Conservation (phyloP, 23 red algal species). For the Cyanidiococcus yangmingshanensis region DNA sequence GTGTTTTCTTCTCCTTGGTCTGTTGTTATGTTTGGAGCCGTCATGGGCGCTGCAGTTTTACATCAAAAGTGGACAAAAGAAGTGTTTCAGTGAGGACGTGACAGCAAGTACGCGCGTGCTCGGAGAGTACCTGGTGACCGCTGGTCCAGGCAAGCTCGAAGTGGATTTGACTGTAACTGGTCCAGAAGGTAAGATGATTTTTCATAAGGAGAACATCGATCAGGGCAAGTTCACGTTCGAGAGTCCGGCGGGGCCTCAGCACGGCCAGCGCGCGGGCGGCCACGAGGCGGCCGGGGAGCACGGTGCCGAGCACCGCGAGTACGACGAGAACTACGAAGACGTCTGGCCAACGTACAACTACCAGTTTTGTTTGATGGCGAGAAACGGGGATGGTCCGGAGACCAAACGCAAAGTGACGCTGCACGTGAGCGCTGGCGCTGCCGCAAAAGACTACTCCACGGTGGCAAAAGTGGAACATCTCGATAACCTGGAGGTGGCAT, state of each 20-base stretch:
- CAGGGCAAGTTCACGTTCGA: conserved; percentile 26
- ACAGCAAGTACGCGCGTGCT: conserved; percentile 8
- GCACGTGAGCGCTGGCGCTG: conserved; percentile 15
- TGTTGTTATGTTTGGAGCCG: not conserved
- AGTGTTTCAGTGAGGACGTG: conserved; percentile 18
- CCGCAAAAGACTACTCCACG: conserved; percentile 29
- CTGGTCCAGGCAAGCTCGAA: not conserved
- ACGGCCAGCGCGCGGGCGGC: not conserved
- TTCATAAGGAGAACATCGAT: conserved; percentile 18
- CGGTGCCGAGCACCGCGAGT: not conserved
- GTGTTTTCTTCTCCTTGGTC: not conserved
- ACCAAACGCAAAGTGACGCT: conserved; percentile 24
- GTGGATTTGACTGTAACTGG: conserved; percentile 11
- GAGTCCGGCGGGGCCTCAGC: not conserved
- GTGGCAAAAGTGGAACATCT: conserved; percentile 35
- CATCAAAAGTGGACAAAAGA: conserved; percentile 4
- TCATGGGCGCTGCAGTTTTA: not conserved
- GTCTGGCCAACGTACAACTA: conserved; percentile 16
- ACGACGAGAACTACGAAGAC: conserved; percentile 19
- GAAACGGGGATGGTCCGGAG: not conserved
- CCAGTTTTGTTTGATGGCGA: not conserved
- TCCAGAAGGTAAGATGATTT: not conserved
- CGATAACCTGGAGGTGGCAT: conserved; percentile 23
- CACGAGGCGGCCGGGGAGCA: not conserved
- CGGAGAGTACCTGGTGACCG: conserved; percentile 22